These are phyloP conservation scores for Heracleum sosnowskyi DNA, from an alignment of 129 eudicot genomes.

Conservation along the genomic window DNA sequence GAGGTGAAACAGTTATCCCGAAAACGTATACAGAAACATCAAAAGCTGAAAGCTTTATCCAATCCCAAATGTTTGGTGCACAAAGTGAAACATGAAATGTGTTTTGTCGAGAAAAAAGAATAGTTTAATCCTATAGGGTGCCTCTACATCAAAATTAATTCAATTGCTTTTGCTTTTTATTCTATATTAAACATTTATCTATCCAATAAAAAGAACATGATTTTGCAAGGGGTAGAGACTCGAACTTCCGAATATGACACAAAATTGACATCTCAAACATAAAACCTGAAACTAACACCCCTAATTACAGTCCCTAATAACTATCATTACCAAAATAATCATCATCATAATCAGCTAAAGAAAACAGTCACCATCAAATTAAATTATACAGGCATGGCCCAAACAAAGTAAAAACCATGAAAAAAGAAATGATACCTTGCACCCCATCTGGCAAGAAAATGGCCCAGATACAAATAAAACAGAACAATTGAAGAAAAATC, in stretches of 20 bases:
- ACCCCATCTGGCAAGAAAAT: slow-evolving; percentile 97
- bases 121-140: no score
- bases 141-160: no score
- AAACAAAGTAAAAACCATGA: background rate
- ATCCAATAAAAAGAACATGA: no score
- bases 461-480: slow-evolving; percentile 52
- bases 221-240: no score
- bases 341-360: background rate
- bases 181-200: no score
- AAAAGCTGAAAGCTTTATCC: background rate
- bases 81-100: background rate
- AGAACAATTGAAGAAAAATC: slow-evolving; percentile 44
- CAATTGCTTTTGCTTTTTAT: no score
- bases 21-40: background rate
- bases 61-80: background rate
- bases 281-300: background rate
- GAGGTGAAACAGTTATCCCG: background rate
- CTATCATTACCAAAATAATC: background rate
- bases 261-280: background rate
- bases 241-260: no score
- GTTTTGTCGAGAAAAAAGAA: no score
- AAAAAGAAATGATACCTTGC: slow-evolving; percentile 52
- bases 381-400: background rate
- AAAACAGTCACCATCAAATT: background rate
- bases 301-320: background rate